Base-by-base conservation (phyloP, 2,329 filamentous ascomycete genomes). In the Fusarium subtropicale region DNA sequence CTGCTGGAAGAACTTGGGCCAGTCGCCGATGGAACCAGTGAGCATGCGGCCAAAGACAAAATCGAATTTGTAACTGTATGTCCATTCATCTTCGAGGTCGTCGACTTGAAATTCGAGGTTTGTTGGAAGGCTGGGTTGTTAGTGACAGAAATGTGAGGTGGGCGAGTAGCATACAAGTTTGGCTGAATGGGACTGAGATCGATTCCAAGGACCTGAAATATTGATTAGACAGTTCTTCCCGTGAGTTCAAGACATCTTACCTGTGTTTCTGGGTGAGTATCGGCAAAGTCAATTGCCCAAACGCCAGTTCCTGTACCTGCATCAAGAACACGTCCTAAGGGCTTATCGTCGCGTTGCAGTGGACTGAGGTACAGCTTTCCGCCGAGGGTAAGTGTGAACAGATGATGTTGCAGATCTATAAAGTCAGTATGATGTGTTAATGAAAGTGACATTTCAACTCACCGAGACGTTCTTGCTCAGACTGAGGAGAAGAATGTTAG, bases 51-150 rank as follows among this genome's bases (percentile, higher is more conserved):
- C 73, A 53, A 80, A 81, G 20, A 84, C 73, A 28, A 81, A 79
- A 66, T 84, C 82, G 44, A 84, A 83, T 3, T 76, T 72, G 28
- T 75, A 71, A 1, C 67, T 65, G 22, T 76, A 83, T 2, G 75
- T 77, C 82, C 82, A 84, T n/a, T 77, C 73, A 20, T 79, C 76
- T 42, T 81, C 80, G 11, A 80, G 64, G 60, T 84, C 80, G 56
- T 84, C 82, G 44, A 84, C 75, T 31, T 82, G 80, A 66, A 87
- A 87, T 11, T 76, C 74, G 5, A 85, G 79, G 54, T 87, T 87
- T 1, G 82, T 78, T 3, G 85, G 84, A 5, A 85, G 81, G 70
- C 81, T 81, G 26, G 1, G 3, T 3, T 10, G 12, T 69, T 15
- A 66, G 53, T 47, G 11, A 10, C 24, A 34, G 7, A 2, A 3